Conservation (phyloP, 257 asterid genomes). For the Fraxinus anomala region DNA sequence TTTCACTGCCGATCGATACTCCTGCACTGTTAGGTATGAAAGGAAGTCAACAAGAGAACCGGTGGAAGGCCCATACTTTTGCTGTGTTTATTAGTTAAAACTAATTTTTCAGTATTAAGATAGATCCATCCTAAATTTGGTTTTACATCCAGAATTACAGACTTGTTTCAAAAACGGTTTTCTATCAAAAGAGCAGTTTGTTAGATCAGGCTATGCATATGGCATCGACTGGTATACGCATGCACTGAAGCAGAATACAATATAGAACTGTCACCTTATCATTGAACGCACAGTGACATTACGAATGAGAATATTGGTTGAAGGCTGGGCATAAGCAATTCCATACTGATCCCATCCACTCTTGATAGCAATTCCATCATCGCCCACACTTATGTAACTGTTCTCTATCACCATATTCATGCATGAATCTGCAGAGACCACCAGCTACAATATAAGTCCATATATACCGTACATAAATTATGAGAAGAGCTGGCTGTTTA, state of each 20-base stretch:
- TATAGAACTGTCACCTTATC: constrained; percentile 60
- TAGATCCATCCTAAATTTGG: neutral
- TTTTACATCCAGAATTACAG: neutral
- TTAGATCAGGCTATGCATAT: neutral
- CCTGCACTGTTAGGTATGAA: constrained; percentile 70
- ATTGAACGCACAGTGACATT: constrained; percentile 73
- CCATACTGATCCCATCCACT: constrained; percentile 99
- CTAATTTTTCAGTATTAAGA: neutral
- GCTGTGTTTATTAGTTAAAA: neutral
- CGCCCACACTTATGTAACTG: constrained; percentile 86
- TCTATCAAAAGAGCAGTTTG: neutral
- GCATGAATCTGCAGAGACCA: constrained; percentile 74
- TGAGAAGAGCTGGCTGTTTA: neutral
- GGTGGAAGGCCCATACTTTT: neutral
- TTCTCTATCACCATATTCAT: constrained; percentile 75
- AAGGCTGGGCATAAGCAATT: constrained; percentile 84
- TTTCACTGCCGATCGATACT: constrained; percentile 91
- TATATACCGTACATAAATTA: neutral
- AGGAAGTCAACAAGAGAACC: constrained; percentile 27
- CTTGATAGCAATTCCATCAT: constrained; percentile 89
- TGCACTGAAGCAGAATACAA: constrained; percentile 13
- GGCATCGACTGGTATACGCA: constrained; percentile 15
- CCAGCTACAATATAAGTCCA: constrained; percentile 23
- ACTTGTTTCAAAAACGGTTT: neutral
- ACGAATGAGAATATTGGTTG: constrained; percentile 76